Percentiles rank a stretch among this genome's conserved stretches.
These are phyloP conservation scores for Syncephalis fuscata DNA, from an alignment of 371 early-diverging fungal species.

Conservation along the genomic window DNA sequence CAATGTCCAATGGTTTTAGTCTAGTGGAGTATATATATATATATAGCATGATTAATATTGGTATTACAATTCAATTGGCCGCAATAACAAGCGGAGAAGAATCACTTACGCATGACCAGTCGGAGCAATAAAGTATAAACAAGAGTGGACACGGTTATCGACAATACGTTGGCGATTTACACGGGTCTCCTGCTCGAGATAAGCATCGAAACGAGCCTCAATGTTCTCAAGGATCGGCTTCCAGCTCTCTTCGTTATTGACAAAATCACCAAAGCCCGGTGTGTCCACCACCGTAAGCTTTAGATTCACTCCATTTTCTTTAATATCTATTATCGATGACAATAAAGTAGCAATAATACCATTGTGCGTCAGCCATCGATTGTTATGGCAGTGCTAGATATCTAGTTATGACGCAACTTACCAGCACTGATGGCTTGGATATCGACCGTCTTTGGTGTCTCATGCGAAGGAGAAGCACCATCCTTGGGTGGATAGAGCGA, in stretches of 20 bases:
- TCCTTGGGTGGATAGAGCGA: slow-evolving; percentile 78
- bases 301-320: slow-evolving; percentile 81
- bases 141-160: slow-evolving; percentile 93
- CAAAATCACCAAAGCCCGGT: slow-evolving; percentile 88
- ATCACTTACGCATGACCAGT: slow-evolving; percentile 67
- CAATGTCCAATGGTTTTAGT: slow-evolving; percentile 85
- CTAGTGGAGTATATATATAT: slow-evolving; percentile 10
- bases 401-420: slow-evolving; percentile 11
- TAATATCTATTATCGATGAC: slow-evolving; percentile 23
- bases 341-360: neutral
- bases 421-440: slow-evolving; percentile 86
- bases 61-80: too few species aligned
- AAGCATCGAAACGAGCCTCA: slow-evolving; percentile 88
- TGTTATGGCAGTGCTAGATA: too few species aligned
- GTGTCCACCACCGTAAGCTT: slow-evolving; percentile 90
- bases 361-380: too few species aligned
- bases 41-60: slow-evolving; percentile 1
- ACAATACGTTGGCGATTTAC: slow-evolving; percentile 74
- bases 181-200: slow-evolving; percentile 83
- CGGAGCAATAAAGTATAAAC: slow-evolving; percentile 94
- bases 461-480: slow-evolving; percentile 56
- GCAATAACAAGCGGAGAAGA: too few species aligned
- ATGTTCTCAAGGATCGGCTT: slow-evolving; percentile 90
- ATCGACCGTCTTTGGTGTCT: slow-evolving; percentile 84
- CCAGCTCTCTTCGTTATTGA: slow-evolving; percentile 94